These are phyloP conservation scores for Cenchrus fungigraminus DNA, from an alignment of 176 grass and related monocot genomes.

Conservation along the genomic window DNA sequence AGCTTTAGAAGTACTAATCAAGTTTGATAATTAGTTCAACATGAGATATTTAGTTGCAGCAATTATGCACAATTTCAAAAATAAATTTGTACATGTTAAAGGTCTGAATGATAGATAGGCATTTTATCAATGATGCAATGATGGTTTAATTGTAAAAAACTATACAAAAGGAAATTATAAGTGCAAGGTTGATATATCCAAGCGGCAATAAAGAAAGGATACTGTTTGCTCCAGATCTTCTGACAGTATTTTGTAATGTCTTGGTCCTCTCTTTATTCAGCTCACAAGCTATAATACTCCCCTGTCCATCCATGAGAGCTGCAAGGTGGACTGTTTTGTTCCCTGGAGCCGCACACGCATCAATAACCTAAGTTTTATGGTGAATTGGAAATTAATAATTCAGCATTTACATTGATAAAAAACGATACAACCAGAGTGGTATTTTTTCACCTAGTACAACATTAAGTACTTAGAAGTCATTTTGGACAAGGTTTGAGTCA, in stretches of 20 bases:
- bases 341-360: constrained; percentile 99
- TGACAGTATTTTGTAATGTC: constrained; percentile 79
- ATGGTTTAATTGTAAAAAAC: not conserved
- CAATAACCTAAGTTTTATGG: constrained; percentile 89
- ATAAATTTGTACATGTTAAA: not conserved
- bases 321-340: constrained; percentile 96
- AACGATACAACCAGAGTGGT: not conserved
- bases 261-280: constrained; percentile 77
- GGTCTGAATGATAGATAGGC: not conserved
- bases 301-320: constrained; percentile 86
- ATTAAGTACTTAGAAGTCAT: not conserved
- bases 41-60: not conserved
- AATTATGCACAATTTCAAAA: constrained; percentile 17
- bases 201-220: constrained; percentile 58
- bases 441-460: not conserved
- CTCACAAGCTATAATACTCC: constrained; percentile 87
- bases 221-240: constrained; percentile 88
- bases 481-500: too few species aligned
- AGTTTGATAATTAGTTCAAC: not conserved
- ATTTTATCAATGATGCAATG: not conserved
- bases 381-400: constrained; percentile 41
- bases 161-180: not conserved
- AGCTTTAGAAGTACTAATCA: not conserved
- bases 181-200: not conserved
- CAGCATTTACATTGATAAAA: constrained; percentile 13